Evolutionary conservation across 345 rosid genomes (phyloP).

Genomic region (Dipteronia sinensis): DNA sequence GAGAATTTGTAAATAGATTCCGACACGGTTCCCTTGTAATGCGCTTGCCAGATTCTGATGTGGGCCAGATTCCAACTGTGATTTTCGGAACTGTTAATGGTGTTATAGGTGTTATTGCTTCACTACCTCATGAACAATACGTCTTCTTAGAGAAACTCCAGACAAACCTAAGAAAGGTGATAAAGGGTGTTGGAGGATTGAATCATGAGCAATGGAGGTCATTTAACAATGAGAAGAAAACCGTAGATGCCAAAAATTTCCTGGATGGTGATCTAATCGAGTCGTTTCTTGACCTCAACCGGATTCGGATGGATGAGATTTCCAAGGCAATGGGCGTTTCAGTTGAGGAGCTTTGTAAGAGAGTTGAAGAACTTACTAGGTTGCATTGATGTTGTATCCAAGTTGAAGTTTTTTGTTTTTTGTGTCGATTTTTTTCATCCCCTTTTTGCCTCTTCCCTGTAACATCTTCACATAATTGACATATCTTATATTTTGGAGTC

Average conservation of each 20-base stretch:
- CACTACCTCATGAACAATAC: conserved; percentile 80
- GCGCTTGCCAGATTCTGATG: conserved; percentile 89
- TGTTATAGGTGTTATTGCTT: conserved; percentile 90
- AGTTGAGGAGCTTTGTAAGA: conserved; percentile 83
- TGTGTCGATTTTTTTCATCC: neutral
- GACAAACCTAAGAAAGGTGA: conserved; percentile 74
- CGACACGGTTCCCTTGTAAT: conserved; percentile 95
- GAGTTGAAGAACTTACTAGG: conserved; percentile 87
- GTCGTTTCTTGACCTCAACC: conserved; percentile 76
- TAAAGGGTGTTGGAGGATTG: conserved; percentile 93
- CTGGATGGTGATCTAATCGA: conserved; percentile 88
- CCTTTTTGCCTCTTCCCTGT: neutral
- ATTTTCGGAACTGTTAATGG: conserved; percentile 88
- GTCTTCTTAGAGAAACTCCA: conserved; percentile 79
- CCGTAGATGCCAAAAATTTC: conserved; percentile 72
- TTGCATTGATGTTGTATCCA: conserved; percentile 53
- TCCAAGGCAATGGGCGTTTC: conserved; percentile 64
- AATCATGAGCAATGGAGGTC: conserved; percentile 97
- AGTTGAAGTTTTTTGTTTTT: neutral
- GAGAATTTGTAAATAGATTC: conserved; percentile 88
- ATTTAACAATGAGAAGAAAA: conserved; percentile 85
- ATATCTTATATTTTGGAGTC: neutral
- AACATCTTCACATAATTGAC: neutral
- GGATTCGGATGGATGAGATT: conserved; percentile 76
- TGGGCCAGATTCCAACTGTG: conserved; percentile 82